Evolutionary conservation across 495 filamentous ascomycete species (phyloP), one percentile per base, ranked within the genome.

Genomic region (Hyphodiscus hymeniophilus): DNA sequence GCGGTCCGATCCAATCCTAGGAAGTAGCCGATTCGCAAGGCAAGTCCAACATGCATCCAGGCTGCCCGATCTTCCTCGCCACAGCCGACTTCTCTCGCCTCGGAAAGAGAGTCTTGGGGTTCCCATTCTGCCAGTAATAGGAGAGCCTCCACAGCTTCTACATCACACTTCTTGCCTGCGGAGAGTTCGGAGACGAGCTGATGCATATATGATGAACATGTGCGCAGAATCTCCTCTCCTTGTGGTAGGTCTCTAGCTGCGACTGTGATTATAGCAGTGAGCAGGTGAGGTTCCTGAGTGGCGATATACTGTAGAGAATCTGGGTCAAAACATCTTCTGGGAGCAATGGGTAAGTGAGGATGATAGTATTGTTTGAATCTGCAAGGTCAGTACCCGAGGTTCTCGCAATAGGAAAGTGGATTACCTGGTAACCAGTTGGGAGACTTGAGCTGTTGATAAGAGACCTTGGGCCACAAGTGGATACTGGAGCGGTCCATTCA

Each of bases 21-120:
- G 50, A 79, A 80, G 50, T 81, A 81, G 1, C 74, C 79, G 30
- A 78, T 75, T 31, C 79, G 67, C 11, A 82, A 54, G 0, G 79
- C 79, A 2, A 76, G 65, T 3, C 79, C 79, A 7, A 81, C 75
- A 60, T 81, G 77, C 77, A 81, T 81, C 79, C 79, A 82, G 3
- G 76, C 75, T 26, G 77, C 77, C 32, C 77, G 70, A 51, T 82
- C 79, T 58, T 82, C 79, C 55, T 81, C 76, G 16, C 77, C 79
- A 33, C 75, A 69, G 0, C 79, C 79, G 5, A 81, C 73, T 16
- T 71, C 66, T 50, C 74, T 75, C 52, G 71, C 46, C 61, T 66
- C 7, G 64, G 65, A 16, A 67, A 63, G 6, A 3, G 45, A 49
- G 32, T 72, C 73, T 22, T 81, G 78, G 1, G 79, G 77, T 42